phyloP scores from a whole-genome alignment of 1,284 basidiomycete species.

The Apiotrichum veenhuisii region DNA sequence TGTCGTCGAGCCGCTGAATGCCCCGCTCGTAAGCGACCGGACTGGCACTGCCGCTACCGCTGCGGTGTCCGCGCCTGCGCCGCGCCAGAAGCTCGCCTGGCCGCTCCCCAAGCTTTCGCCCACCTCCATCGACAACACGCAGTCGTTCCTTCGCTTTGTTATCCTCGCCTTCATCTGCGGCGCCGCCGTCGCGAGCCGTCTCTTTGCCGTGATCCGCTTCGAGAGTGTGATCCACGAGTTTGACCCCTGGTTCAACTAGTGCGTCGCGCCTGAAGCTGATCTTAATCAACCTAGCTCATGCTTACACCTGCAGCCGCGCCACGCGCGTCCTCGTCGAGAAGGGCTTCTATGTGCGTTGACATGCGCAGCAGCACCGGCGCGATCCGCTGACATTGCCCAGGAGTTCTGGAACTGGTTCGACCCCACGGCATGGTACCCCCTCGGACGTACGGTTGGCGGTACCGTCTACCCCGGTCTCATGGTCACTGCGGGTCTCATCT shows the following conservation, averaged over 20 bases:
- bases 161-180: constrained; percentile 82
- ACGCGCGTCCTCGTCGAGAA: constrained; percentile 80
- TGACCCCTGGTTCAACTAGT: constrained; percentile 26
- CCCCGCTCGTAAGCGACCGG: too few relatives aligned
- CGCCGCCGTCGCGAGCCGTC: constrained; percentile 88
- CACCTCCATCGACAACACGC: constrained; percentile 70
- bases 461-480: constrained; percentile 98
- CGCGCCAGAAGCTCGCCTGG: constrained; percentile 29
- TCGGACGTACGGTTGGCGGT: constrained; percentile 95
- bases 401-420: constrained; percentile 99
- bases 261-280: not conserved
- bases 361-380: constrained; percentile 1
- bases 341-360: constrained; percentile 83
- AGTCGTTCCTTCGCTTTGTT: constrained; percentile 78
- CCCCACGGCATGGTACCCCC: constrained; percentile 97
- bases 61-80: too few relatives aligned
- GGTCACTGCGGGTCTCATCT: constrained; percentile 95
- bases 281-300: not conserved
- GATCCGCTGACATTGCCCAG: constrained; percentile 49
- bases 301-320: constrained; percentile 87
- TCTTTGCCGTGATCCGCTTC: constrained; percentile 97
- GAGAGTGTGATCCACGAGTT: constrained; percentile 99
- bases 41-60: not conserved
- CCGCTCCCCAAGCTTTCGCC: constrained; percentile 49
- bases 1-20: too few relatives aligned